Percentiles rank a stretch among this genome's conserved stretches.
phyloP scores from a whole-genome alignment of 208 protist species.

The Spongospora subterranea region DNA sequence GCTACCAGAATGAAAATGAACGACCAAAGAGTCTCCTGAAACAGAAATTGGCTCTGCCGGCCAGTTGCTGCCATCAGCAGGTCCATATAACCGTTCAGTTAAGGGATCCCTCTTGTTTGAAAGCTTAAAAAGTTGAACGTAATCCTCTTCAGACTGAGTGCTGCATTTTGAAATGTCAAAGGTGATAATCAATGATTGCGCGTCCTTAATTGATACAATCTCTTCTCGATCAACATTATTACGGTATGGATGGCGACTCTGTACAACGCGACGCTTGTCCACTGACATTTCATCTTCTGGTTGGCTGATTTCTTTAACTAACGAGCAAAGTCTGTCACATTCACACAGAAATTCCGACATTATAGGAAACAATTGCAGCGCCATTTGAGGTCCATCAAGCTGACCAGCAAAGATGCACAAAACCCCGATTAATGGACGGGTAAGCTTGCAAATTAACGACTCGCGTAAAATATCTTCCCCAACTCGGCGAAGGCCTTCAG shows the following conservation, averaged over 20 bases:
- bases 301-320: slow-evolving; percentile 28
- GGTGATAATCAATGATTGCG: slow-evolving; percentile 34
- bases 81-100: slow-evolving; percentile 24
- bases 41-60: slow-evolving; percentile 33
- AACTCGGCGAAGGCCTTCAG: slow-evolving; percentile 34
- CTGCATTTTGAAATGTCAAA: slow-evolving; percentile 34
- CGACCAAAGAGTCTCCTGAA: not conserved
- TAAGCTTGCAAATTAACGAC: slow-evolving; percentile 47
- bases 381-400: slow-evolving; percentile 30
- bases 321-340: slow-evolving; percentile 12
- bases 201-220: slow-evolving; percentile 34
- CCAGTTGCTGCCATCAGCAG: slow-evolving; percentile 50
- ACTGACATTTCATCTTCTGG: slow-evolving; percentile 48
- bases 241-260: slow-evolving; percentile 49
- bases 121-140: slow-evolving; percentile 30
- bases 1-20: slow-evolving; percentile 18
- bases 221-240: slow-evolving; percentile 53
- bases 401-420: slow-evolving; percentile 3
- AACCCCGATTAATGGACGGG: slow-evolving; percentile 12
- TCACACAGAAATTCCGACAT: not conserved
- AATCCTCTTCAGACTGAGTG: slow-evolving; percentile 51
- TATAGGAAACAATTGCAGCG: slow-evolving; percentile 11
- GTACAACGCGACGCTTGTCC: slow-evolving; percentile 25
- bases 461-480: slow-evolving; percentile 43
- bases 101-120: slow-evolving; percentile 46